Evolutionary conservation across 768 basidiomycete genomes (phyloP), one percentile per base, ranked within the genome.

Genomic region (Lactifluus rugatus): DNA sequence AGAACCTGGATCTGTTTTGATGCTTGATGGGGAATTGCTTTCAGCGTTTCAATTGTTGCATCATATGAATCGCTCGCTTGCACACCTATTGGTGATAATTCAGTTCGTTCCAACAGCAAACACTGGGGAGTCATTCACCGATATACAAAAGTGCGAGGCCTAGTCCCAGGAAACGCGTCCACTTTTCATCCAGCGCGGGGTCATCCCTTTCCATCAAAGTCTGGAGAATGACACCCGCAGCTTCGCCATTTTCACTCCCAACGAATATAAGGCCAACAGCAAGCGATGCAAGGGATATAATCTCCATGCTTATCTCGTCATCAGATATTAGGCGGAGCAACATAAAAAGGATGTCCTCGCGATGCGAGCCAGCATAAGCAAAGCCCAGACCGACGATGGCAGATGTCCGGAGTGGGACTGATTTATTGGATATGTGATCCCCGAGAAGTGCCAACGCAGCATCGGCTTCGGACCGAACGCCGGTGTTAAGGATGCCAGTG

Each of bases 181-280:
- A 99, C 72, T 96, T 96, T 71, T 94, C 93, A 58, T 85, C 84
- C 9, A 98, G 73, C 21, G 83, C 81, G 60, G 81, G 81, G 56
- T 85, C 85, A 1, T 80, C 82, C 34, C 81, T 73, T 69, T 95
- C 92, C 89, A 94, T 90, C 67, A 99, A 69, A 2, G 89, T 87
- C 73, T 95, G 93, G 67, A 97, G 74, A 56, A 99, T 93, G 0
- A 86, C 83, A 57, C 83, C 82, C 8, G 92, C 87, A 16, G 96
- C 84, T 62, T 99, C 96, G 5, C 93, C 93, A 63, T 97, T 88
- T 49, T 86, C 91, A 66, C 93, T 93, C 17, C 95, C 95, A 23
- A 95, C 93, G 66, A 92, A 96, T 53, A 97, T 85, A 71, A 97
- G 95, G 1, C 95, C 95, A 10, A 97, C 79, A 0, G 95, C 84